Base-by-base conservation (phyloP, 345 rosid genomes). In the Toxicodendron radicans region DNA sequence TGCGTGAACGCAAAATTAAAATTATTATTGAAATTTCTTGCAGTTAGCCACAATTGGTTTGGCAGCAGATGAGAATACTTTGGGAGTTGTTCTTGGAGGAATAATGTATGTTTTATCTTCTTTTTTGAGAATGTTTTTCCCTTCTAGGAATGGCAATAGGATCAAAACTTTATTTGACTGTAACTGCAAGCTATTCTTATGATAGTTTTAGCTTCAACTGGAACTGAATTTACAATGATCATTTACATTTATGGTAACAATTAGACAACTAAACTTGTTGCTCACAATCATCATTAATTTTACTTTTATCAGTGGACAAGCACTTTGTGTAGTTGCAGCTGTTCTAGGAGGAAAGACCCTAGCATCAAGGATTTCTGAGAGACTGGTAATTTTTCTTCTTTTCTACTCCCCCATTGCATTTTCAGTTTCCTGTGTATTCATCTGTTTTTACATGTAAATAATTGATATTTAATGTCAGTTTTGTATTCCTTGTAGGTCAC, bases 21-120 rank as follows among this genome's bases (percentile, higher is more conserved):
- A 18, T 27, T 27, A 1, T 33, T 35, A 30, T 45, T 12, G 59
- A 58, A 23, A 21, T 57, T 1, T 21, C 32, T 49, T 74, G 71
- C 76, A 79, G 77, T n/a, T 75, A 45, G 77, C 77, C 17, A 79
- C 77, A 41, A 69, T 79, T 10, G 75, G 83, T 13, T 68, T 72
- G 70, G 83, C 83, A 24, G 83, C 77, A 33, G 72, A 76, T 35
- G 74, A 76, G 64, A 67, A 76, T 74, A 62, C 77, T 20, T 23
- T 80, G 51, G 76, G 79, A 38, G 79, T 80, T 18, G 66, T 76
- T 43, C 83, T 80, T 20, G 79, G 79, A 10, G 79, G 83, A 66
- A 76, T 76, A 13, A 9, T 61, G 79, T 80, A 76, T 14, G 79
- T 53, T 38, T 9, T 16, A 4, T 64, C 17, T 3, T 14, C 17